phyloP scores from a whole-genome alignment of 148 eudicot genomes.

The Rhododendron vialii region DNA sequence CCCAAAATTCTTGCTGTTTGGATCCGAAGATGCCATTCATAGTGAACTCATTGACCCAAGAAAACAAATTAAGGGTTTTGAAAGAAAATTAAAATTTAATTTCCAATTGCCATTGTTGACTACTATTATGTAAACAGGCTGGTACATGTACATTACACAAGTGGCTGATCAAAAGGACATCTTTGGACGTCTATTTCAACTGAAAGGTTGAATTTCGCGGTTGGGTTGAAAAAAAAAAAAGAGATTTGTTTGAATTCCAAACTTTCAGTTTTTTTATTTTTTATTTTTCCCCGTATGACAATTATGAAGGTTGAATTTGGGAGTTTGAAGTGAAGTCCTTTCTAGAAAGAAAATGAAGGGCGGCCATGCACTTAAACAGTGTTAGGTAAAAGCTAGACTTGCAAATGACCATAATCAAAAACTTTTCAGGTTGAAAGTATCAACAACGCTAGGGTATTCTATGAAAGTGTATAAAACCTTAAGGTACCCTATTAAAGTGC shows the following conservation, averaged over 20 bases:
- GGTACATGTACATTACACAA: background rate
- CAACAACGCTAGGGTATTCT: accelerated
- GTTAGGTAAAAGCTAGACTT: background rate
- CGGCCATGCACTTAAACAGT: background rate
- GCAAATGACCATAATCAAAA: background rate
- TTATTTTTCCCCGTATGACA: background rate
- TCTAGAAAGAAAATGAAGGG: background rate
- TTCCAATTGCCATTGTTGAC: background rate
- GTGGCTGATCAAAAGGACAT: background rate
- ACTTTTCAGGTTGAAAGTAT: background rate
- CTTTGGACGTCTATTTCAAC: background rate
- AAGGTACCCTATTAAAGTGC: accelerated
- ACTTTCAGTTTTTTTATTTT: background rate
- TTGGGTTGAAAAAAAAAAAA: background rate
- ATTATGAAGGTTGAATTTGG: background rate
- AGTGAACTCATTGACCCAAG: background rate
- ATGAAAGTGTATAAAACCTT: too few relatives aligned
- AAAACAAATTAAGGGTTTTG: background rate
- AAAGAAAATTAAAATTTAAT: background rate
- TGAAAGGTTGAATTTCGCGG: background rate
- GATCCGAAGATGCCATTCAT: background rate
- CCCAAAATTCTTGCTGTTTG: background rate
- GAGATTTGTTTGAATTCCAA: background rate
- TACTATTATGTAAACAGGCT: background rate
- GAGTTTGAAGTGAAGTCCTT: background rate